Evolutionary conservation across 31 red algal species (phyloP).

Genomic region (Bonnemaisonia californica): DNA sequence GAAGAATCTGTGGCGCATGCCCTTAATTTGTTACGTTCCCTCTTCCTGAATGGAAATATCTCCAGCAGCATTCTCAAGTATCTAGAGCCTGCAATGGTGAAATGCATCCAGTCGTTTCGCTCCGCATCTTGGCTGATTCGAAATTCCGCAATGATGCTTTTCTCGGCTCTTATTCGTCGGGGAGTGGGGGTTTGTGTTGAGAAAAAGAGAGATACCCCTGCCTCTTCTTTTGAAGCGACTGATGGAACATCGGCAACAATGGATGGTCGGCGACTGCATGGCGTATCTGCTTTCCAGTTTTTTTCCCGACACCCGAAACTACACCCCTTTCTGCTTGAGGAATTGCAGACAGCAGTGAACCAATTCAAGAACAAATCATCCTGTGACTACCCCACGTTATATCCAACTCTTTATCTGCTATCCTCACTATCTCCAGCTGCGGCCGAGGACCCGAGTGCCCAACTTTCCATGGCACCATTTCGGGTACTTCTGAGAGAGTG

Average conservation of each 20-base stretch:
- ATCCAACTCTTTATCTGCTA: slow-evolving; percentile 44
- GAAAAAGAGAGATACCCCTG: background rate
- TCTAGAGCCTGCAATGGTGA: slow-evolving; percentile 32
- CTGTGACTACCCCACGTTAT: slow-evolving; percentile 30
- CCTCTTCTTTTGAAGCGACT: slow-evolving; percentile 20
- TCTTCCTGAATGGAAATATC: slow-evolving; percentile 59
- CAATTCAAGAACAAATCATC: slow-evolving; percentile 14
- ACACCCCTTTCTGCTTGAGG: slow-evolving; percentile 38
- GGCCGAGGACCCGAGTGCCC: slow-evolving; percentile 31
- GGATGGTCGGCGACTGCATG: slow-evolving; percentile 23
- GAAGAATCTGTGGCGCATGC: slow-evolving; percentile 73
- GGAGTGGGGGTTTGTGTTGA: slow-evolving; percentile 39
- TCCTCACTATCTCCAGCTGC: slow-evolving; percentile 41
- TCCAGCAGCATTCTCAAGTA: slow-evolving; percentile 45
- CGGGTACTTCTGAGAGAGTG: slow-evolving; percentile 35
- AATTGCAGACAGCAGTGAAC: slow-evolving; percentile 35
- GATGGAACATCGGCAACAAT: slow-evolving; percentile 18
- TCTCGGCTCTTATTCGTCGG: slow-evolving; percentile 45
- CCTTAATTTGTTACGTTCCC: slow-evolving; percentile 57
- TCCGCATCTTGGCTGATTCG: slow-evolving; percentile 46
- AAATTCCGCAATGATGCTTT: slow-evolving; percentile 58
- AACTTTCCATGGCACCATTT: slow-evolving; percentile 52
- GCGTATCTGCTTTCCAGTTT: slow-evolving; percentile 48
- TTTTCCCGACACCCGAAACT: slow-evolving; percentile 53
- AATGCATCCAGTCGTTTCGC: slow-evolving; percentile 45